Base-by-base conservation (phyloP, 306 rosid species). In the Trichosanthes cucumerina region DNA sequence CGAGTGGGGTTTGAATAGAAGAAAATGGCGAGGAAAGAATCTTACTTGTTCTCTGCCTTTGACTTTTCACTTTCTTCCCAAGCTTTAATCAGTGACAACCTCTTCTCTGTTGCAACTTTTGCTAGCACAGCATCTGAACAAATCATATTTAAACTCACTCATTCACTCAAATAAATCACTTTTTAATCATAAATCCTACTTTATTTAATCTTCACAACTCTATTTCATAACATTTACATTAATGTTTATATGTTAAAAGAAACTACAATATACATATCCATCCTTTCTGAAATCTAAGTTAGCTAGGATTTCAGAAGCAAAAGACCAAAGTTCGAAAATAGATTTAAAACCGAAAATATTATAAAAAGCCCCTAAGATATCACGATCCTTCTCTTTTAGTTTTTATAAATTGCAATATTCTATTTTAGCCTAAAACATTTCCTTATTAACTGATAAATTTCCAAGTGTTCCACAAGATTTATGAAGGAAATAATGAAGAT, bases 51-150 rank as follows among this genome's bases (percentile, higher is more conserved):
- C 81, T 86, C 90, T 54, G 86, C 87, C 79, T 85, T 86, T 3
- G 88, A 86, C 75, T 86, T 86, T 39, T 88, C 92, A 76, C 92
- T 88, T 81, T 88, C 92, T 83, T 88, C 92, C 92, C 92, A 88
- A 65, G 92, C 92, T 78, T 50, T 86, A 60, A 88, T 38, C 23
- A 88, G 88, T 33, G 90, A 84, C 66, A 88, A 2, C 81, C 79
- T 83, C 84, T 88, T 88, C 86, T 88, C 88, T 75, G 88, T 85
- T 52, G 87, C 85, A 79, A 88, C 90, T 70, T 75, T 81, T 38
- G 90, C 90, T 28, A 88, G 88, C 72, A 85, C 92, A 81, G 85
- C 69, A 81, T 91, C 98, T 93, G 79, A 80, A 73, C 64, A 83
- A 24, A 19, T 26, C 18, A 9, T 43, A 47, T 43, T 11, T 52